Base-by-base conservation (phyloP, 139 green algal genomes). In the Astrephomene gubernaculifera region DNA sequence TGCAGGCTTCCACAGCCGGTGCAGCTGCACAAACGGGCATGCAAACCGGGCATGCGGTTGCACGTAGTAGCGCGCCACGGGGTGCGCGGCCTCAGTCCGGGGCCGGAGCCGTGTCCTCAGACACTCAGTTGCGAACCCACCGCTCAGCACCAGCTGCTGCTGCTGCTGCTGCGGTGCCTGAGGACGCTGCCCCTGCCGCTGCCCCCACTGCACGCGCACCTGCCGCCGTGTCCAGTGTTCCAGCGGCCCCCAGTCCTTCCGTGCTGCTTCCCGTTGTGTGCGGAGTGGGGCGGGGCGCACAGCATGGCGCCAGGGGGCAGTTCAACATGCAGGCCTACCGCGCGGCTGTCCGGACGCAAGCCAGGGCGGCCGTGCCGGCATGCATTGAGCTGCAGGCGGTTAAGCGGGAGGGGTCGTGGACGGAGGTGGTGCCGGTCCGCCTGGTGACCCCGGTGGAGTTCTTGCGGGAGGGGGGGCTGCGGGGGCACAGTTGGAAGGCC, bases 361-460 rank as follows among this genome's bases (percentile, higher is more conserved):
- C 33, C 1, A 60, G 31, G 19, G 49, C n/a, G n/a, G n/a, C n/a
- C n/a, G n/a, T 33, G 4, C 49, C 49, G 33, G 25, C 41, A 10
- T 80, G 72, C 49, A 27, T 80, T 29, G 33, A 68, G 49, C 72
- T 80, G 10, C 27, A 45, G 33, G 72, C 45, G 19, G 45, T 80
- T 27, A 80, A 68, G 72, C 19, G 33, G 38, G 49, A 45, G 33
- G 72, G 72, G 17, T 45, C 35, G 1, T 80, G 72, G 72, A 12
- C 29, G 4, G 41, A 52, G 2, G 49, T 35, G 49, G 31, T 4
- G 31, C 33, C 31, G 49, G 21, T 49, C 24, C 72, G 35, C 31
- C 21, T 6, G 25, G 2, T 80, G 33, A 80, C 72, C 14, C 72
- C 72, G 31, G 17, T 27, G 1, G 49, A 80, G 45, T 80, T 80